Conservation (phyloP, 495 filamentous ascomycete species). For the Annulohypoxylon stygium region DNA sequence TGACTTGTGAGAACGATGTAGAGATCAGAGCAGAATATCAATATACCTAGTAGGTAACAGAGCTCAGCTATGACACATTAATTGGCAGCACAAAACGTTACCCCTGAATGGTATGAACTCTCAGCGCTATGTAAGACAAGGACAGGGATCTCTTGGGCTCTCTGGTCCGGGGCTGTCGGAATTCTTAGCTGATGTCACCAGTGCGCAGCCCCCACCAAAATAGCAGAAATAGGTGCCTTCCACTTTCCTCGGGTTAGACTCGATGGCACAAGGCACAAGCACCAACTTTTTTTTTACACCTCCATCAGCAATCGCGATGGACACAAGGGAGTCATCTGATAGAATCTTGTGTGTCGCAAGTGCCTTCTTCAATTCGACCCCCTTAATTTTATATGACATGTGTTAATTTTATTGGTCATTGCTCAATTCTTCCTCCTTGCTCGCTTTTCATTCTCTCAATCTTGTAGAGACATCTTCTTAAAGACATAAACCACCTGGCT, state of each 20-base stretch:
- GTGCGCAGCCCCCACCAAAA: constrained; percentile 42
- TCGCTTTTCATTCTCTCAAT: neutral
- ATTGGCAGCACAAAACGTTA: neutral
- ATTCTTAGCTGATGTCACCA: constrained; percentile 33
- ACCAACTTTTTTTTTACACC: constrained; percentile 29
- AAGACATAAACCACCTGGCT: constrained; percentile 26
- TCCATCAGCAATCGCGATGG: constrained; percentile 9
- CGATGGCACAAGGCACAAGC: constrained; percentile 32
- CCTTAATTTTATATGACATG: constrained; percentile 24
- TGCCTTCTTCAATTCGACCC: neutral
- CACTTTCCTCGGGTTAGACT: constrained; percentile 15
- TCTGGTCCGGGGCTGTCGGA: neutral
- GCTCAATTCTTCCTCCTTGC: constrained; percentile 10
- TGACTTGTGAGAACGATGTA: no score
- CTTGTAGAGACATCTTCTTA: neutral
- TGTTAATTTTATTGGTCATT: constrained; percentile 36
- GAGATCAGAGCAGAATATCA: neutral
- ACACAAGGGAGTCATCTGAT: constrained; percentile 31
- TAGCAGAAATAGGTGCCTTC: neutral
- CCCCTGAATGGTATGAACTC: neutral
- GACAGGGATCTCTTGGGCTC: neutral
- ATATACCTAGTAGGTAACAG: neutral
- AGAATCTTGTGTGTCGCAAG: constrained; percentile 20
- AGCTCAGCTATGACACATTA: neutral
- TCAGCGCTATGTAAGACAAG: neutral